Percentiles rank a stretch among this genome's conserved stretches.
These are phyloP conservation scores for Solanum virginianum DNA, from an alignment of 257 asterid genomes.

Conservation along the genomic window DNA sequence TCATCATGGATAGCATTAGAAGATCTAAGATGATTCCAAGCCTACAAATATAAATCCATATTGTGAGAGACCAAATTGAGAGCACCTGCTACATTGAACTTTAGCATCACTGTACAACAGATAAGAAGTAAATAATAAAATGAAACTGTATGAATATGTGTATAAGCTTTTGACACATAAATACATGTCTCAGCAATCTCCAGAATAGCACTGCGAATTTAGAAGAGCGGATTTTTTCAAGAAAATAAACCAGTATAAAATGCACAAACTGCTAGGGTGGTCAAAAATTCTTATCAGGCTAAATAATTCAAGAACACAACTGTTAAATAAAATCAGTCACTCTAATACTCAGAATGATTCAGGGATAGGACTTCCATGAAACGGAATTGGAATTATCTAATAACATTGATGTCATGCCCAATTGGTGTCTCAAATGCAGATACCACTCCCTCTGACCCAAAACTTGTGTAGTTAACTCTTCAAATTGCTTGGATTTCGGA, in stretches of 20 bases:
- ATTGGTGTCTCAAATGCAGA: background rate
- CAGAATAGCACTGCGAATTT: background rate
- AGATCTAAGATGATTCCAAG: slow-evolving; percentile 45
- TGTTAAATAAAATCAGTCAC: background rate
- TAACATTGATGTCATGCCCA: background rate
- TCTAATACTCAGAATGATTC: background rate
- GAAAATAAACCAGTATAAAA: background rate
- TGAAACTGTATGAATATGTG: background rate
- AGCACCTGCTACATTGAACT: background rate
- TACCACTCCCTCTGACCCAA: background rate
- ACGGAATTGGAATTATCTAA: background rate
- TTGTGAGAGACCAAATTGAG: background rate
- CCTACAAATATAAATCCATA: slow-evolving; percentile 28
- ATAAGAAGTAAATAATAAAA: background rate
- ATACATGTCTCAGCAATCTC: background rate
- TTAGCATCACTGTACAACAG: background rate
- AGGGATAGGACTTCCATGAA: background rate
- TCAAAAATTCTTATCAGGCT: background rate
- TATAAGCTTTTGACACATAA: background rate
- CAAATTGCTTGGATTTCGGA: background rate
- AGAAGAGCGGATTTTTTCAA: background rate
- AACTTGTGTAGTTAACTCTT: background rate
- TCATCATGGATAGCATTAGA: slow-evolving; percentile 16
- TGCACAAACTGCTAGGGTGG: background rate
- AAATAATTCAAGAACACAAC: background rate